Conservation (phyloP, 306 rosid genomes). For the Cicer chorassanicum region DNA sequence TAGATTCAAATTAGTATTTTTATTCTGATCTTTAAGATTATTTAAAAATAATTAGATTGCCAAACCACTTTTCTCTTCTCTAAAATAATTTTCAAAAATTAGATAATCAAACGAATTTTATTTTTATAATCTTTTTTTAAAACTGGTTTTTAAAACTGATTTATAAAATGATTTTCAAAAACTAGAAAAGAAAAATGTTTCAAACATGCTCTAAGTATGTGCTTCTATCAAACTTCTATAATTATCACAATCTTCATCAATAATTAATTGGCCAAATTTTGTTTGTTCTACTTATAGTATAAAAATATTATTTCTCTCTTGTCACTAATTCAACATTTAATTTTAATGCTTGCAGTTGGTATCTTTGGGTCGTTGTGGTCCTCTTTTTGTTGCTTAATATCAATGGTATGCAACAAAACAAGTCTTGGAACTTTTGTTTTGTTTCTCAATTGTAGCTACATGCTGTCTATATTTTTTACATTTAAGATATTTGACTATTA, state of each 20-base stretch:
- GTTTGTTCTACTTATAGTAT: neutral
- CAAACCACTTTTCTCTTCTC: too few relatives aligned
- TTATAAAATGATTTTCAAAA: neutral
- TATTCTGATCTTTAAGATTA: too few relatives aligned
- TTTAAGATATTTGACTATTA: neutral
- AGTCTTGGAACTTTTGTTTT: neutral
- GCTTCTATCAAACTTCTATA: conserved; percentile 31
- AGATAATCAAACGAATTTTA: too few relatives aligned
- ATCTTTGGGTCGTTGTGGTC: conserved; percentile 87
- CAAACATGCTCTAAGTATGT: conserved; percentile 51
- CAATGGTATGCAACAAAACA: conserved; percentile 55
- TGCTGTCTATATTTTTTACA: neutral
- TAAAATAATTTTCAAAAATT: too few relatives aligned
- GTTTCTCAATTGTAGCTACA: conserved; percentile 25
- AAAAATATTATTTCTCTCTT: conserved; percentile 17
- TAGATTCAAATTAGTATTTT: too few relatives aligned
- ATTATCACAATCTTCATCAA: conserved; percentile 26
- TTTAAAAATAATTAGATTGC: too few relatives aligned
- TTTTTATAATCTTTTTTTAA: too few relatives aligned
- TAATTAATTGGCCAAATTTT: conserved; percentile 1
- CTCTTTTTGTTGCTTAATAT: conserved; percentile 81
- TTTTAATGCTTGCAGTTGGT: conserved; percentile 74
- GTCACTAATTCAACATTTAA: conserved; percentile 27
- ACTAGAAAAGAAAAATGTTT: neutral
- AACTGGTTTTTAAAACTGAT: neutral